These are phyloP conservation scores for Spiraea crenata DNA, from an alignment of 331 rosid species.

Conservation along the genomic window DNA sequence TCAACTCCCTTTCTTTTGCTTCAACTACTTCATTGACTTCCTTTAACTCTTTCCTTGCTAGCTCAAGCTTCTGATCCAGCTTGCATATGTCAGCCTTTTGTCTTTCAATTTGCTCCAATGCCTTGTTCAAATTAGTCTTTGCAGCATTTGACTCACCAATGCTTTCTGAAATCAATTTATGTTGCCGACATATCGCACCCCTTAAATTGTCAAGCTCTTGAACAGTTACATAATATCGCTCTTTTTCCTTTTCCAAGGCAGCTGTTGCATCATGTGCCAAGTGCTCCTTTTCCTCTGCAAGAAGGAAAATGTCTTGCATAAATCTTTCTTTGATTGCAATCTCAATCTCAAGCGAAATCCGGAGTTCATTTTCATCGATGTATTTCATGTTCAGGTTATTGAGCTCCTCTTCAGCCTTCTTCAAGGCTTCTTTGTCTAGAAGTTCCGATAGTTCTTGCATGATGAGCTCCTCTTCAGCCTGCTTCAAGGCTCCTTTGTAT, in stretches of 20 bases:
- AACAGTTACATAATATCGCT: constrained; percentile 34
- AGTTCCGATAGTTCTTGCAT: constrained; percentile 46
- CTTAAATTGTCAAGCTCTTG: constrained; percentile 43
- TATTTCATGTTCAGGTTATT: constrained; percentile 27
- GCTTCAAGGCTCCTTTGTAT: too few relatives aligned
- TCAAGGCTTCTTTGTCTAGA: constrained; percentile 53
- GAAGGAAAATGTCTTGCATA: constrained; percentile 32
- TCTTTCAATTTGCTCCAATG: constrained; percentile 39
- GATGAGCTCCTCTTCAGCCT: too few relatives aligned
- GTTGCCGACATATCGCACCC: constrained; percentile 37
- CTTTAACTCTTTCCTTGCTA: constrained; percentile 31
- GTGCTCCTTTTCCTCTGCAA: constrained; percentile 49
- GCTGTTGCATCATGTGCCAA: constrained; percentile 40
- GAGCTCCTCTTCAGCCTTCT: constrained; percentile 44
- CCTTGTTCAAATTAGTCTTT: constrained; percentile 36
- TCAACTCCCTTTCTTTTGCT: constrained; percentile 52
- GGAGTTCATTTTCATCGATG: constrained; percentile 26
- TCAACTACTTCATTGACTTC: constrained; percentile 43
- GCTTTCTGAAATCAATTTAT: constrained; percentile 40
- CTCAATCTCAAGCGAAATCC: constrained; percentile 39
- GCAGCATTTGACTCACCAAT: constrained; percentile 35
- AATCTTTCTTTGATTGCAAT: constrained; percentile 39
- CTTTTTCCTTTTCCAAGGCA: constrained; percentile 47
- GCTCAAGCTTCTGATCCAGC: constrained; percentile 45
- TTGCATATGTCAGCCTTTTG: constrained; percentile 32